Evolutionary conservation across 805 yeast species (phyloP), one percentile per base, ranked within the genome.

Genomic region (Yarrowia sp.): DNA sequence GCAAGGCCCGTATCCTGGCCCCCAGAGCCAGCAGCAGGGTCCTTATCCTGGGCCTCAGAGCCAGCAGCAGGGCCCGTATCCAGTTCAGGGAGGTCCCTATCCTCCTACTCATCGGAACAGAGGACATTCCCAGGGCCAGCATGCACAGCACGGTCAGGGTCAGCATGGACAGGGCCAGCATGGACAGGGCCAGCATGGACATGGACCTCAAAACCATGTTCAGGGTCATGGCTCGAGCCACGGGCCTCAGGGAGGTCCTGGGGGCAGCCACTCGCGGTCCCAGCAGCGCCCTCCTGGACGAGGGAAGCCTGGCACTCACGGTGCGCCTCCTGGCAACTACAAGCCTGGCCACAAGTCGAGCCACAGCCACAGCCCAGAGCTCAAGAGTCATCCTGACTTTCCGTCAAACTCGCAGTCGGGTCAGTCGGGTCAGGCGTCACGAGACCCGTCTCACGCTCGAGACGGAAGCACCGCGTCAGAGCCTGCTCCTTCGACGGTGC

Each of bases 311-410:
- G 40, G 40, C 3, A 9, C 56, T 12, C 26, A 12, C 8, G 56
- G 56, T 1, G 28, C 40, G 1, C 58, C 52, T 12, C 52, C 36
- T 7, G 49, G 49, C 24, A 24, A n/a, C n/a, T 51, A 51, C 58
- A 51, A 51, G 32, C 58, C 58, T 5, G 58, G 58, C 8, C 58
- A 51, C 41, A 51, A 51, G 58, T 51, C 58, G 19, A 33, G 41
- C 41, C 58, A 51, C 58, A 51, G 58, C 58, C 58, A 51, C 58
- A 51, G 58, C 8, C 58, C 58, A 11, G 58, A 51, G 41, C 58
- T 51, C 21, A 51, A 51, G 32, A 33, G 41, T 12, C 58, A 51
- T 16, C 58, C 58, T 2, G 58, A 51, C 58, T 51, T 51, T 11
- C 58, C 58, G 16, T 19, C 40, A 19, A 21, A 8, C 19, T 24